Percentiles rank a stretch among this genome's conserved stretches.
These are phyloP conservation scores for Magnaporthales sp. DNA, from an alignment of 2,329 filamentous ascomycete species.

Conservation along the genomic window DNA sequence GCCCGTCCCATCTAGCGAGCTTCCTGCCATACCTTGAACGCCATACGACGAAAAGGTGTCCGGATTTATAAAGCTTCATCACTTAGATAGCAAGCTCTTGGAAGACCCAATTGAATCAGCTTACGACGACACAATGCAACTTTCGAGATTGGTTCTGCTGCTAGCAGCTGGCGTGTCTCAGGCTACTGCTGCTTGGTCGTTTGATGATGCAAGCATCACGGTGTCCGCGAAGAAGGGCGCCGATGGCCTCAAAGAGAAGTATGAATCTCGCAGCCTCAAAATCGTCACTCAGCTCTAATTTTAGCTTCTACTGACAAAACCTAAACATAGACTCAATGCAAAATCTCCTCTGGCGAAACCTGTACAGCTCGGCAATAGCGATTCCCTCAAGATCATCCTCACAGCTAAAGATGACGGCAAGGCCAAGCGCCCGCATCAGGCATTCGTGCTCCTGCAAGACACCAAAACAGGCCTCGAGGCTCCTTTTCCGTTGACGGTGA, in stretches of 20 bases:
- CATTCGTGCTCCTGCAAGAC: constrained; percentile 79
- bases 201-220: constrained; percentile 62
- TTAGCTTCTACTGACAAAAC: background rate
- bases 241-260: constrained; percentile 58
- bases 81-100: background rate
- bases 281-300: background rate
- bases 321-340: constrained; percentile 42
- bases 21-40: background rate
- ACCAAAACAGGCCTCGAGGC: constrained; percentile 69
- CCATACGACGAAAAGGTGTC: constrained; percentile 7
- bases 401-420: constrained; percentile 73
- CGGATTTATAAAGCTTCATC: background rate
- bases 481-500: constrained; percentile 74
- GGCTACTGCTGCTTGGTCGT: constrained; percentile 58
- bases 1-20: constrained; percentile 2
- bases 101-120: background rate
- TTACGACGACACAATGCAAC: constrained; percentile 25
- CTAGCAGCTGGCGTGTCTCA: constrained; percentile 40
- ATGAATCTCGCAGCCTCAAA: constrained; percentile 19
- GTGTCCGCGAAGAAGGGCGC: constrained; percentile 57
- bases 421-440: constrained; percentile 83
- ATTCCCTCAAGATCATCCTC: constrained; percentile 73
- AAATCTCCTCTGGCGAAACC: constrained; percentile 53
- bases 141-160: constrained; percentile 32
- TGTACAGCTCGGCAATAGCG: constrained; percentile 56